Base-by-base conservation (phyloP, 768 basidiomycete species). In the Leccinum disarticulatum region DNA sequence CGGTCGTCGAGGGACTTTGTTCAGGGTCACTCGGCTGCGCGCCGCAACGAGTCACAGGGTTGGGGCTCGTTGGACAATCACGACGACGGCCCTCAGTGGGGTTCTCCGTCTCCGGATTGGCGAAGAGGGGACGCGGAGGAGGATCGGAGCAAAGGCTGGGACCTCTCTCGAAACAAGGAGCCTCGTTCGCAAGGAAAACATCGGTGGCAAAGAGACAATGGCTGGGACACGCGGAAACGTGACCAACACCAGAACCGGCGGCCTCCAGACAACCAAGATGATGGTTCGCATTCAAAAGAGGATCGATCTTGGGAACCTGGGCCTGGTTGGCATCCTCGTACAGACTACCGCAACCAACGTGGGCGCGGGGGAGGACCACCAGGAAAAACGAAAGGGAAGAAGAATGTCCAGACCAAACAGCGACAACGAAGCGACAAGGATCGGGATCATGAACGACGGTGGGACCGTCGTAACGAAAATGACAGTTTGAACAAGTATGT, bases 221-320 rank as follows among this genome's bases (percentile, higher is more conserved):
- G 82, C 17, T 87, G 85, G 85, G 83, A 81, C 9, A 67, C 75
- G 49, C 80, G 81, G 54, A 81, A 81, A 54, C 76, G 76, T 60
- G 79, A 79, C 57, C 78, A 78, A 67, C 72, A 73, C 8, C 81
- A 80, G 77, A 70, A 60, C 49, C 73, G 77, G 53, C 62, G 60
- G 64, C 77, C 60, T 63, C 66, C 68, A 50, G 64, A 71, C n/a
- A 62, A 50, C 4, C 70, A 67, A 64, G 69, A 70, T 13, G 70
- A 71, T 2, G 61, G 58, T 13, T 46, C 66, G 27, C 22, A 35
- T 33, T 36, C 58, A 2, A 73, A 67, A 50, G 81, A 82, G 68
- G 83, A 87, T 54, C 82, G 88, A 53, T 75, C 84, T 58, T 90
- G 88, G 88, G 87, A 88, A 64, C 88, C 88, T 58, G 86, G 86